A percentile compares a stretch with the other conserved stretches of the same genome.
phyloP scores from a whole-genome alignment of 371 early-diverging fungal genomes.

The Zychaea mexicana region DNA sequence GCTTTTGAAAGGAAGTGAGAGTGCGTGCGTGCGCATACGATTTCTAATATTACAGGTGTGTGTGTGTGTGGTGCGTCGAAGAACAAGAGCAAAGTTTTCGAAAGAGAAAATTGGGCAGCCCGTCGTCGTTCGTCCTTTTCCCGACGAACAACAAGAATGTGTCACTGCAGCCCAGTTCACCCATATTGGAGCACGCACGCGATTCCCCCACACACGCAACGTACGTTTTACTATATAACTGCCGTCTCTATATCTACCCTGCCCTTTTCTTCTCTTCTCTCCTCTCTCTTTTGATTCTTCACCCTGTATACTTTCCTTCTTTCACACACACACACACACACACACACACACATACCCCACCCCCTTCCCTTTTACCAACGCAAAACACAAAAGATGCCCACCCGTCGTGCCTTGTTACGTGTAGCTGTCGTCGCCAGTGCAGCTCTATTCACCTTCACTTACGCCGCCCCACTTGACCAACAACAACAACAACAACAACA shows the following conservation, averaged over 20 bases:
- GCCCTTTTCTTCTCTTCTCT: background rate
- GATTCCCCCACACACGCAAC: too few relatives aligned
- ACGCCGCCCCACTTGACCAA: background rate
- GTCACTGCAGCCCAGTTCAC: background rate
- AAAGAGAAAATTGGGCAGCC: background rate
- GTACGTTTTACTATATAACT: background rate
- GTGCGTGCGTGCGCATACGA: too few relatives aligned
- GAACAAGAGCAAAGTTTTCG: background rate
- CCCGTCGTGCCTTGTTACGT: slow-evolving; percentile 1
- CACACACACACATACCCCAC: too few relatives aligned
- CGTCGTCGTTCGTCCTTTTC: background rate
- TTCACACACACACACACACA: background rate
- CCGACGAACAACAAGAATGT: slow-evolving; percentile 2
- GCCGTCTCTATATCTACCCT: background rate
- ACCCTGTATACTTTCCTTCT: background rate
- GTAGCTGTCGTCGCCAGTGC: background rate
- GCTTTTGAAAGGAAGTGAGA: too few relatives aligned
- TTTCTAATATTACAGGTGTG: too few relatives aligned
- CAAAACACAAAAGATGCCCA: background rate
- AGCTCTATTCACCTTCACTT: background rate
- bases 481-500: slow-evolving; percentile 3
- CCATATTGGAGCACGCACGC: too few relatives aligned
- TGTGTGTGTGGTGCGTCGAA: too few relatives aligned
- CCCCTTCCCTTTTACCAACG: background rate
- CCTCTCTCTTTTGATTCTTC: background rate